These are phyloP conservation scores for Suillus occidentalis DNA, from an alignment of 768 basidiomycete species.

Conservation along the genomic window DNA sequence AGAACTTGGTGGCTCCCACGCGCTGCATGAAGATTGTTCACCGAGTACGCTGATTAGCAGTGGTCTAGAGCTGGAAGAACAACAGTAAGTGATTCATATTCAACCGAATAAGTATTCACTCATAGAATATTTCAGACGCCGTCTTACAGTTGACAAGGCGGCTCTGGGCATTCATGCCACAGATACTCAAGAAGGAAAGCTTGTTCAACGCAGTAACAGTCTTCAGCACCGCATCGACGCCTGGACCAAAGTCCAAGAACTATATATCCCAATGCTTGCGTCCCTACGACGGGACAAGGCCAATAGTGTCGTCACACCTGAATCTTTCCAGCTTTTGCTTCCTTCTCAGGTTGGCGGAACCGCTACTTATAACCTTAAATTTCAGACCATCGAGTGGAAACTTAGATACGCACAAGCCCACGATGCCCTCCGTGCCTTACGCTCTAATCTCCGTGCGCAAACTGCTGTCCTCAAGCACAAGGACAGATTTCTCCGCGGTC, in stretches of 20 bases:
- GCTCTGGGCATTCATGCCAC: slow-evolving; percentile 25
- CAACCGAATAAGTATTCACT: not conserved
- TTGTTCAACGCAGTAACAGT: slow-evolving; percentile 23
- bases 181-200: slow-evolving; percentile 27
- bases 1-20: not conserved
- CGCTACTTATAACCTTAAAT: not conserved
- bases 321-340: not conserved
- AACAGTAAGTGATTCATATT: slow-evolving; percentile 12
- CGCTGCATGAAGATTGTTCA: slow-evolving; percentile 8
- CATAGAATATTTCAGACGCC: not conserved
- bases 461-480: slow-evolving; percentile 13
- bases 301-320: not conserved
- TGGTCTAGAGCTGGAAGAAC: slow-evolving; percentile 18
- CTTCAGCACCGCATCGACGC: slow-evolving; percentile 27
- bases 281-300: not conserved
- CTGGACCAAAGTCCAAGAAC: slow-evolving; percentile 26
- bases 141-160: not conserved
- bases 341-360: not conserved
- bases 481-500: slow-evolving; percentile 13
- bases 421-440: slow-evolving; percentile 13
- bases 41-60: slow-evolving; percentile 8
- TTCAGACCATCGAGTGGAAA: slow-evolving; percentile 1
- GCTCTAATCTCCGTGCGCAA: slow-evolving; percentile 8
- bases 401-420: slow-evolving; percentile 16
- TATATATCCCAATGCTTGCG: slow-evolving; percentile 27